Percentiles rank a stretch among this genome's conserved stretches.
These are phyloP conservation scores for Tuber indicum DNA, from an alignment of 495 filamentous ascomycete species.

Conservation along the genomic window DNA sequence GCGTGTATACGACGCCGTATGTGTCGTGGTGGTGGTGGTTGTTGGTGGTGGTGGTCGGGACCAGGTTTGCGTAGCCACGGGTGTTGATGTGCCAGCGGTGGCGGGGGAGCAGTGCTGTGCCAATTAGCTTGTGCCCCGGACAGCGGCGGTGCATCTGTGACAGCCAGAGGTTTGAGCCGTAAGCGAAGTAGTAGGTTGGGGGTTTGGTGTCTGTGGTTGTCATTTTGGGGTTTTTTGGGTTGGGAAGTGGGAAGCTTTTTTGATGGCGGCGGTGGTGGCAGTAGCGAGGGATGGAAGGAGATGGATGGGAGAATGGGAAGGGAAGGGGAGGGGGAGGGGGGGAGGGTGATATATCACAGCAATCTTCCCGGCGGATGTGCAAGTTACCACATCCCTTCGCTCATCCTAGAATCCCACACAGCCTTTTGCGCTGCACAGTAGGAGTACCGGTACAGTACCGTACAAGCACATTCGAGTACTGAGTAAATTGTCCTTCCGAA, in stretches of 20 bases:
- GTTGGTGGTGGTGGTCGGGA: constrained; percentile 43
- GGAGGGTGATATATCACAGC: background rate
- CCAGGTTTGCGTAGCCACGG: constrained; percentile 64
- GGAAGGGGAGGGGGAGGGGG: background rate
- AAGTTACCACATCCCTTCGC: background rate
- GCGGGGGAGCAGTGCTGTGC: constrained; percentile 48
- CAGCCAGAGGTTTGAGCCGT: constrained; percentile 65
- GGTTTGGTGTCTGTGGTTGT: background rate
- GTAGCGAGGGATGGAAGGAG: background rate
- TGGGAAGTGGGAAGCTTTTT: background rate
- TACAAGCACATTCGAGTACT: background rate
- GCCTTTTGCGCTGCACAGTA: background rate
- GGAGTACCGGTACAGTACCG: too few species aligned
- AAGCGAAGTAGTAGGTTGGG: constrained; percentile 58
- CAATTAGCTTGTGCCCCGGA: constrained; percentile 48
- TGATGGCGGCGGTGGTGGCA: constrained; percentile 6
- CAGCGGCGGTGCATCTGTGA: constrained; percentile 62
- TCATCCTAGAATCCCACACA: background rate
- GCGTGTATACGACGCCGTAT: constrained; percentile 52
- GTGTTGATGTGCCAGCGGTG: constrained; percentile 64
- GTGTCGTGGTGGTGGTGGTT: constrained; percentile 40
- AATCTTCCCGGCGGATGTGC: background rate
- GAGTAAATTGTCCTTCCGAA: background rate
- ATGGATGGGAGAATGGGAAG: background rate
- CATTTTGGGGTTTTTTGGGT: background rate